phyloP scores from a whole-genome alignment of 352 stramenopile genomes.

The Pythium phragmiticola region DNA sequence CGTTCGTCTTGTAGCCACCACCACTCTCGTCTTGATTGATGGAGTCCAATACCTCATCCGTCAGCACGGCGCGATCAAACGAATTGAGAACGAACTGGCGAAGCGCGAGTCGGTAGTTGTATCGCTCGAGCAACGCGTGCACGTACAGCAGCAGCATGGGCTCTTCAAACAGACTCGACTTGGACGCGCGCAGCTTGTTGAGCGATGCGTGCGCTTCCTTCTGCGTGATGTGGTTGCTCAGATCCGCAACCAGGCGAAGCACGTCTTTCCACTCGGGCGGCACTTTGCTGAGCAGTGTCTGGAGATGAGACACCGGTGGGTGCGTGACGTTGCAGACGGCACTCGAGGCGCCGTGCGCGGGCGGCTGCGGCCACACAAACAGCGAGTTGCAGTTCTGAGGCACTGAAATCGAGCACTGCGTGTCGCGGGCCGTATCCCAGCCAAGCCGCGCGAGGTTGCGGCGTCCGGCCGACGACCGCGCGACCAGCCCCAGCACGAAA shows the following conservation, averaged over 20 bases:
- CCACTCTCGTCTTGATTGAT: constrained; percentile 32
- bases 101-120: constrained; percentile 82
- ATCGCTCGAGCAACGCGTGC: constrained; percentile 80
- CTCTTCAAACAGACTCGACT: constrained; percentile 78
- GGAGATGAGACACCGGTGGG: constrained; percentile 56
- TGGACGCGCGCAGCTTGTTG: constrained; percentile 76
- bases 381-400: constrained; percentile 78
- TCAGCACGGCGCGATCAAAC: constrained; percentile 71
- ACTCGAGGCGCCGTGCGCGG: constrained; percentile 19
- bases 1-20: constrained; percentile 45
- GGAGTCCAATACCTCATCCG: constrained; percentile 76
- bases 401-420: constrained; percentile 74
- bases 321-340: constrained; percentile 52
- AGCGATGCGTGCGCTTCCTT: constrained; percentile 86
- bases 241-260: constrained; percentile 68
- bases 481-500: constrained; percentile 80
- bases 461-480: constrained; percentile 58
- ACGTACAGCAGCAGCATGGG: constrained; percentile 80
- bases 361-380: constrained; percentile 70
- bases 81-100: constrained; percentile 86
- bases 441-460: constrained; percentile 69
- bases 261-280: constrained; percentile 78
- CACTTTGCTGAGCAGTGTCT: constrained; percentile 67
- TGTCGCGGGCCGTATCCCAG: constrained; percentile 74
- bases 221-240: constrained; percentile 90